phyloP scores from a whole-genome alignment of 2,329 filamentous ascomycete species.

The Aureobasidium pullulans region DNA sequence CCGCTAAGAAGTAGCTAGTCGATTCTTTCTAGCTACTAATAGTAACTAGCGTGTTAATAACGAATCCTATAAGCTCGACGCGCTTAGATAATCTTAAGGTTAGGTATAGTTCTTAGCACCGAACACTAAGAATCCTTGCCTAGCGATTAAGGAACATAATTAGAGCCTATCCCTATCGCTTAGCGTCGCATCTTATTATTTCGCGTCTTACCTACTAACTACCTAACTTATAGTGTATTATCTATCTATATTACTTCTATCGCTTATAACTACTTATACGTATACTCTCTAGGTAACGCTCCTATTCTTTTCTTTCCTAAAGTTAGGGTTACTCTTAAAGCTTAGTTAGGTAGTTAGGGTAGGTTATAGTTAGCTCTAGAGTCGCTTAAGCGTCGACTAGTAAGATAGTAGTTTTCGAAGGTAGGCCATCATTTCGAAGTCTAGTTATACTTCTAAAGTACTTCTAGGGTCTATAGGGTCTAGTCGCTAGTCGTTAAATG shows the following conservation, averaged over 20 bases:
- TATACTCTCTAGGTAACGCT: neutral
- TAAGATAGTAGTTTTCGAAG: neutral
- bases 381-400: neutral
- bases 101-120: no score
- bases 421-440: neutral
- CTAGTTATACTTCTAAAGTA: neutral
- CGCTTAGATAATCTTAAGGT: no score
- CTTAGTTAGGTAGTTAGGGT: neutral
- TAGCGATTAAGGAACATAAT: no score
- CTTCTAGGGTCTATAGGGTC: neutral
- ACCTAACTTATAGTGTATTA: neutral
- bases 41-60: no score
- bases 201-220: no score
- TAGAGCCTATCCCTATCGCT: no score
- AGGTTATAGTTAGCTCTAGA: neutral
- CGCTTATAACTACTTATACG: neutral
- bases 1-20: no score
- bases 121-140: no score
- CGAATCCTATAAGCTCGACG: no score
- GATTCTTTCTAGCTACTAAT: no score
- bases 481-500: neutral
- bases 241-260: neutral
- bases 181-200: no score
- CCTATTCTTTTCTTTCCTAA: neutral
- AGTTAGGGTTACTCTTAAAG: constrained; percentile 2